Evolutionary conservation across 768 basidiomycete species (phyloP).

Genomic region (Boletus tylopilopsis): DNA sequence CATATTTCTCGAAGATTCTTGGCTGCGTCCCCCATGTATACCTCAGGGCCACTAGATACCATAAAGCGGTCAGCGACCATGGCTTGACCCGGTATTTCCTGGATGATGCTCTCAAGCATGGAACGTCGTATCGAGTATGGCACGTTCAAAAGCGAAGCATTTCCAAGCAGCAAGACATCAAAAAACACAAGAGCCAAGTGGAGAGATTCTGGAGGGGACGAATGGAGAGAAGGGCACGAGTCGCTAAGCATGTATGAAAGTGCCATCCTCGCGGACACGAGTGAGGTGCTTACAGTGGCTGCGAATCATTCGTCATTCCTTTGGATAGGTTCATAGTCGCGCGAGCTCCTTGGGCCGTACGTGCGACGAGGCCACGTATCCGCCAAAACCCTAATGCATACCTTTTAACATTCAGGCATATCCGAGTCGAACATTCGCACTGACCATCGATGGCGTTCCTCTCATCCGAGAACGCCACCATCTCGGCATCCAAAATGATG

Average conservation of each 20-base stretch:
- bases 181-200: slow-evolving; percentile 86
- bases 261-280: background rate
- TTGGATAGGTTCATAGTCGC: slow-evolving; percentile 22
- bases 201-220: slow-evolving; percentile 38
- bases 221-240: slow-evolving; percentile 41
- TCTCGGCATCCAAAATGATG: slow-evolving; percentile 78
- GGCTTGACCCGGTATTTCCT: slow-evolving; percentile 52
- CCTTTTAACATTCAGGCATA: slow-evolving; percentile 1
- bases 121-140: slow-evolving; percentile 60
- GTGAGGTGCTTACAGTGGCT: slow-evolving; percentile 15
- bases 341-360: slow-evolving; percentile 55
- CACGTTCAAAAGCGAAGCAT: slow-evolving; percentile 47
- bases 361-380: slow-evolving; percentile 56
- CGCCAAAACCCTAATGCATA: slow-evolving; percentile 67
- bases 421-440: slow-evolving; percentile 15
- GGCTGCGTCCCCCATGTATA: slow-evolving; percentile 8
- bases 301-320: slow-evolving; percentile 19
- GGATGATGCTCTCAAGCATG: slow-evolving; percentile 57
- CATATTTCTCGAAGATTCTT: slow-evolving; percentile 43
- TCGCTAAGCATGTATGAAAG: slow-evolving; percentile 21
- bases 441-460: slow-evolving; percentile 63
- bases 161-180: slow-evolving; percentile 73
- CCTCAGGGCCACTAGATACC: slow-evolving; percentile 31
- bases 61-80: slow-evolving; percentile 56
- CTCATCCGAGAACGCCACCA: slow-evolving; percentile 75